Evolutionary conservation across 805 yeast genomes (phyloP).

Genomic region (Lipomyces japonicus): DNA sequence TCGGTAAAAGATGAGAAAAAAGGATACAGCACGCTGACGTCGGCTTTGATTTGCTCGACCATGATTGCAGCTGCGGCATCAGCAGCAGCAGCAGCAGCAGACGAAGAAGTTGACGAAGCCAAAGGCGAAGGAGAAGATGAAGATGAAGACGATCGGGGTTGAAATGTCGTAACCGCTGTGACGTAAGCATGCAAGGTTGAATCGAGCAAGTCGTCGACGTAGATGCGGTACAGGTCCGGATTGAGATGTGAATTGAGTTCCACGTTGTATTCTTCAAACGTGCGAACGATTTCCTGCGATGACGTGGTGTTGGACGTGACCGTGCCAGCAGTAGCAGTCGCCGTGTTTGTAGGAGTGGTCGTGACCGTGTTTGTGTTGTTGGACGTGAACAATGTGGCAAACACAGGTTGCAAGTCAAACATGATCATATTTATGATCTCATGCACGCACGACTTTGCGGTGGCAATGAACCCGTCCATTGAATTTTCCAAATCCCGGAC

Average conservation of each 20-base stretch:
- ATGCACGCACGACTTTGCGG: slow-evolving; percentile 61
- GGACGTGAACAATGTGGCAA: slow-evolving; percentile 59
- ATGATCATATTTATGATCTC: slow-evolving; percentile 58
- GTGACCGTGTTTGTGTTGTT: slow-evolving; percentile 68
- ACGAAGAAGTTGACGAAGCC: no score
- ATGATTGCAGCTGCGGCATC: no score
- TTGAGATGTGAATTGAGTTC: slow-evolving; percentile 58
- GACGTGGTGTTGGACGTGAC: slow-evolving; percentile 8
- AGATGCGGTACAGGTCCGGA: slow-evolving; percentile 51
- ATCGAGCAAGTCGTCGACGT: slow-evolving; percentile 52
- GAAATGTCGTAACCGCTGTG: slow-evolving; percentile 44
- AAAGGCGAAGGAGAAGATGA: no score
- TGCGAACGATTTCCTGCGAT: slow-evolving; percentile 62
- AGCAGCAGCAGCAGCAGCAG: no score
- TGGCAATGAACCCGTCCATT: slow-evolving; percentile 75
- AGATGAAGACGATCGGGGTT: slow-evolving; percentile 18
- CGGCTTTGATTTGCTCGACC: slow-evolving; percentile 55
- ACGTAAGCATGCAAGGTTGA: slow-evolving; percentile 51
- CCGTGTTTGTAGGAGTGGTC: slow-evolving; percentile 40
- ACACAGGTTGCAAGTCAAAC: slow-evolving; percentile 65
- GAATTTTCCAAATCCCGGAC: slow-evolving; percentile 48
- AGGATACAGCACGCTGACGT: slow-evolving; percentile 54
- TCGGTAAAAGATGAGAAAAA: slow-evolving; percentile 48
- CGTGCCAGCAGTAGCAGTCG: slow-evolving; percentile 13
- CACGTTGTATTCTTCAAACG: slow-evolving; percentile 67